These are phyloP conservation scores for Nitzschia sp. DNA, from an alignment of 108 stramenopile genomes.

Conservation along the genomic window DNA sequence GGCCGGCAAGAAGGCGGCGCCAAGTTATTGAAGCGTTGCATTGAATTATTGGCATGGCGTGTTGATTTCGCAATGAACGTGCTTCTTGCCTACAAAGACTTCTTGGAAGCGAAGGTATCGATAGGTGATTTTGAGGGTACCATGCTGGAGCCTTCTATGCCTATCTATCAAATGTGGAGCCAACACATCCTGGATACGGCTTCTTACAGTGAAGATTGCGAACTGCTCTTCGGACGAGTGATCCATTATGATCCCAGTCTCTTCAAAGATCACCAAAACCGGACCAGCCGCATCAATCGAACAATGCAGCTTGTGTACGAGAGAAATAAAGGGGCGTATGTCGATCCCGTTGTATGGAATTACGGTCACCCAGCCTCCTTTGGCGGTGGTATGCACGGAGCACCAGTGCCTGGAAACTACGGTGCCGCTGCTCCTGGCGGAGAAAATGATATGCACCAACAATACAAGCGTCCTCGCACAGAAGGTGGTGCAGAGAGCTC, in stretches of 20 bases:
- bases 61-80: constrained; percentile 35
- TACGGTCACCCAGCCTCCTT: neutral
- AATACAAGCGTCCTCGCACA: neutral
- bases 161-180: constrained; percentile 60
- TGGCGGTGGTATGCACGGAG: neutral
- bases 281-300: neutral
- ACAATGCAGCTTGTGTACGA: neutral
- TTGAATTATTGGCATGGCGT: constrained; percentile 34
- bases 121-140: constrained; percentile 44
- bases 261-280: neutral
- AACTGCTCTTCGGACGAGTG: constrained; percentile 36
- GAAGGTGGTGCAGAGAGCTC: neutral
- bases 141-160: constrained; percentile 38
- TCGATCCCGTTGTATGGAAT: constrained; percentile 1
- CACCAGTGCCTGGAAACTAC: neutral
- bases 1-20: constrained; percentile 37
- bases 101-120: constrained; percentile 49
- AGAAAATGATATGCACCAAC: neutral
- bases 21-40: constrained; percentile 46
- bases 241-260: constrained; percentile 25
- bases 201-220: constrained; percentile 44
- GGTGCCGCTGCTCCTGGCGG: neutral
- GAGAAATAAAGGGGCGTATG: neutral
- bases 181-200: constrained; percentile 47
- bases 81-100: constrained; percentile 49